Evolutionary conservation across 202 grass and related monocot species (phyloP), one percentile per base, ranked within the genome.

Genomic region (Zizania palustris): DNA sequence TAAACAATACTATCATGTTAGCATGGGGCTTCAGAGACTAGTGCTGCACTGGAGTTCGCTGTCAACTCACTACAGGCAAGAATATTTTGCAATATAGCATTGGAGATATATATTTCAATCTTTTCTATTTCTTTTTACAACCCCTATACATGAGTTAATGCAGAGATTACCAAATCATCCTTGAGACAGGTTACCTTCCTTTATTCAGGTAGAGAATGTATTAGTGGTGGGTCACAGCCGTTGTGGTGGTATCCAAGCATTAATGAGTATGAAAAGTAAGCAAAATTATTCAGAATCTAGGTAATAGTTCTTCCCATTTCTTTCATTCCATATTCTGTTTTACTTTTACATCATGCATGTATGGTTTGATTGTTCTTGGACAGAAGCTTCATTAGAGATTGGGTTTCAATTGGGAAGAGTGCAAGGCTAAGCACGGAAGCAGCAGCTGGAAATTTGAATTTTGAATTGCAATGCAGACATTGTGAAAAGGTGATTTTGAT

Each of bases 191-290:
- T 83, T 55, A 14, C 64, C 7, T 84, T 83, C 63, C 41, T 92
- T 83, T 84, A 15, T 65, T 64, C 74, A 98, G 95, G 89, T 98
- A 63, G 81, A 82, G 16, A 91, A 95, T 80, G 81, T 92, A 44
- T 50, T 98, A 63, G 89, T 98, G 51, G 82, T 98, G 75, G 95
- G 95, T 71, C 95, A 98, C 65, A 98, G 91, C 72, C 76, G 86
- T 65, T 95, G 96, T 78, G 96, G 91, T 67, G 96, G 96, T 57
- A 98, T 98, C 78, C 89, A 98, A 70, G 89, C 91, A 79, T 85
- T 92, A 55, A 92, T 98, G 92, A 89, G 84, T 62, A 87, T 92
- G 92, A 94, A 95, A 89, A 89, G 67, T 85, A 87, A 87, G 87
- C 92, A 90, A 95, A 78, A 89, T 11, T 64, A 83, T 71, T 65